Conservation (phyloP, 192 early-diverging fungal species). For the Glomus cerebriforme region DNA sequence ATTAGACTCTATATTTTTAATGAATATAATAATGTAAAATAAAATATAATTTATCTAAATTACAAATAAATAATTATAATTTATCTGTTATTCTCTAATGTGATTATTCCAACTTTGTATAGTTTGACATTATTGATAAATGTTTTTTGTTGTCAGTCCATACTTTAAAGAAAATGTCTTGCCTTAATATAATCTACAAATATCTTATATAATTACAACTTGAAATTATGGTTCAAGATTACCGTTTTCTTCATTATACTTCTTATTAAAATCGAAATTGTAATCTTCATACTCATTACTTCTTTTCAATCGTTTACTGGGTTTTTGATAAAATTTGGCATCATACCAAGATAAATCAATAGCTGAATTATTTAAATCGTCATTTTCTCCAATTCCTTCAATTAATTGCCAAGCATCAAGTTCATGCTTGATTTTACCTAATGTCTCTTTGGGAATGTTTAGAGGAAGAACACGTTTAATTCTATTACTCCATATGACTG, state of each 20-base stretch:
- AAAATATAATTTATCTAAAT: too few species aligned
- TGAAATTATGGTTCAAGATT: neutral
- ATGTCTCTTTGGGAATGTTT: neutral
- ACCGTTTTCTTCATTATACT: neutral
- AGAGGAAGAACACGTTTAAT: slow-evolving; percentile 12
- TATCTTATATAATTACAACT: too few species aligned
- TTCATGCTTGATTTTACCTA: neutral
- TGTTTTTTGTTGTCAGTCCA: too few species aligned
- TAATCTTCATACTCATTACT: neutral
- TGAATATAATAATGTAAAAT: too few species aligned
- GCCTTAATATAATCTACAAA: too few species aligned
- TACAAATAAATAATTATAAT: too few species aligned
- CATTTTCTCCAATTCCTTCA: neutral
- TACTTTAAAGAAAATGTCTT: too few species aligned
- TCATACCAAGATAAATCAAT: slow-evolving; percentile 17
- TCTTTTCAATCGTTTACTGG: slow-evolving; percentile 3
- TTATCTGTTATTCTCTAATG: too few species aligned
- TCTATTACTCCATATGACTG: slow-evolving; percentile 5
- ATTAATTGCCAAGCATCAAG: neutral
- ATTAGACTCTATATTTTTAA: too few species aligned
- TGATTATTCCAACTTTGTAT: too few species aligned
- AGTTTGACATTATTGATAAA: too few species aligned
- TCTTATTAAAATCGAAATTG: neutral
- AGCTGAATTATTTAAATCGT: neutral
- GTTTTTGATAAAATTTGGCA: slow-evolving; percentile 4